Conservation (phyloP, 2,329 filamentous ascomycete species). For the Paracorniculantispora psalliotae region DNA sequence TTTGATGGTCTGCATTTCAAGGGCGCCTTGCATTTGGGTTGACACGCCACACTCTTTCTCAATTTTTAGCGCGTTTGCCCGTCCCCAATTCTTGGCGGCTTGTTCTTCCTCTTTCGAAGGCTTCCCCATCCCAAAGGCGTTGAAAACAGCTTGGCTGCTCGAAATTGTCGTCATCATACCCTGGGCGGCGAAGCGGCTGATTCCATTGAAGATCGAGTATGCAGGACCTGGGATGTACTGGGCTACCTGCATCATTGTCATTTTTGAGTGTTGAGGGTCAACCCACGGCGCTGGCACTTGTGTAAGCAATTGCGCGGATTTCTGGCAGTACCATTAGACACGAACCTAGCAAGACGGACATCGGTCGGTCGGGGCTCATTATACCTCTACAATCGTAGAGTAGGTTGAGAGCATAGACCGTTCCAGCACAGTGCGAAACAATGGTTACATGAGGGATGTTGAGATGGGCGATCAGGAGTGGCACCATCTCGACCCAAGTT, state of each 20-base stretch:
- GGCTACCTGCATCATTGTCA: constrained; percentile 9
- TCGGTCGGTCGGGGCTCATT: constrained; percentile 20
- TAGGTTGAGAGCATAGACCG: constrained; percentile 27
- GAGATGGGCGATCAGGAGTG: constrained; percentile 29
- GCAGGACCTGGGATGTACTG: constrained; percentile 5
- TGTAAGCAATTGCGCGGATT: not conserved
- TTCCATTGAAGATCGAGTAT: constrained; percentile 4
- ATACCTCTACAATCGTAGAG: constrained; percentile 23
- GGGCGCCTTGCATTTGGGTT: not conserved
- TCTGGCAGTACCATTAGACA: not conserved
- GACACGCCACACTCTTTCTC: constrained; percentile 6
- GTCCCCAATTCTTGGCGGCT: not conserved
- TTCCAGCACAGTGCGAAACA: constrained; percentile 28
- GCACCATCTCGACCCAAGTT: constrained; percentile 26
- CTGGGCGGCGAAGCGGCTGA: constrained; percentile 10
- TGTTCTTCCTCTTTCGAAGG: constrained; percentile 2
- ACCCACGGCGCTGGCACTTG: constrained; percentile 15
- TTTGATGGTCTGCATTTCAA: constrained; percentile 1
- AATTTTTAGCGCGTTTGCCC: not conserved
- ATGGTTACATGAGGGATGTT: constrained; percentile 27
- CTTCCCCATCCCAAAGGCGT: not conserved
- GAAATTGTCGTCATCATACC: constrained; percentile 10
- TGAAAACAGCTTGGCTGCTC: constrained; percentile 9
- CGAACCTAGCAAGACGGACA: constrained; percentile 20
- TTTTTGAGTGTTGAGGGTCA: constrained; percentile 14